Conservation (phyloP, 23 red algal genomes). For the Gracilaria vermiculophylla region DNA sequence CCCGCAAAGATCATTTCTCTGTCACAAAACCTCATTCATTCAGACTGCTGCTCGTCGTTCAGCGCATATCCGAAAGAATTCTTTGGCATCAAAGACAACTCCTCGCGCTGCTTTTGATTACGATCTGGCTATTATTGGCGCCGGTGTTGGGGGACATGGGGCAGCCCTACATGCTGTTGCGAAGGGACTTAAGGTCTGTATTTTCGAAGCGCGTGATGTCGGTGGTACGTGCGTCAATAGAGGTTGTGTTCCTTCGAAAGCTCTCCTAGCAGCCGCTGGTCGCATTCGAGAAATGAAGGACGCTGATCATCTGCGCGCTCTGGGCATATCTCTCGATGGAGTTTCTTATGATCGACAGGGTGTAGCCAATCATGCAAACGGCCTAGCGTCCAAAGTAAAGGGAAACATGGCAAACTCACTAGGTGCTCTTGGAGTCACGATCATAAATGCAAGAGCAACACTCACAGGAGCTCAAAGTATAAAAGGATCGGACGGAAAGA, state of each 20-base stretch:
- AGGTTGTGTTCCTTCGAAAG: conserved; percentile 98
- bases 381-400: conserved; percentile 83
- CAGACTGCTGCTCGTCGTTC: not conserved
- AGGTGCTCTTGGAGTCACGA: conserved; percentile 70
- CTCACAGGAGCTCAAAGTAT: conserved; percentile 49
- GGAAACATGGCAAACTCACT: conserved; percentile 93
- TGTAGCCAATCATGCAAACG: conserved; percentile 92
- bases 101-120: conserved; percentile 83
- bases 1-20: not conserved
- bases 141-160: conserved; percentile 97
- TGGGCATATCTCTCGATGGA: conserved; percentile 84
- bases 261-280: conserved; percentile 93
- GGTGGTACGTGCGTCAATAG: conserved; percentile 99
- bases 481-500: conserved; percentile 53
- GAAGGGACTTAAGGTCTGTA: conserved; percentile 82
- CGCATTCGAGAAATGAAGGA: conserved; percentile 90
- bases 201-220: conserved; percentile 86
- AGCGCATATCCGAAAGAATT: not conserved
- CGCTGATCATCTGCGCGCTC: conserved; percentile 64
- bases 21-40: not conserved
- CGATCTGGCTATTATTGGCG: conserved; percentile 91
- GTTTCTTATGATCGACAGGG: conserved; percentile 87
- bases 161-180: conserved; percentile 91
- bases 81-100: not conserved
- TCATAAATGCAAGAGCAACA: conserved; percentile 72